Conservation (phyloP, 148 eudicot genomes). For the Chenopodium berlandieri region DNA sequence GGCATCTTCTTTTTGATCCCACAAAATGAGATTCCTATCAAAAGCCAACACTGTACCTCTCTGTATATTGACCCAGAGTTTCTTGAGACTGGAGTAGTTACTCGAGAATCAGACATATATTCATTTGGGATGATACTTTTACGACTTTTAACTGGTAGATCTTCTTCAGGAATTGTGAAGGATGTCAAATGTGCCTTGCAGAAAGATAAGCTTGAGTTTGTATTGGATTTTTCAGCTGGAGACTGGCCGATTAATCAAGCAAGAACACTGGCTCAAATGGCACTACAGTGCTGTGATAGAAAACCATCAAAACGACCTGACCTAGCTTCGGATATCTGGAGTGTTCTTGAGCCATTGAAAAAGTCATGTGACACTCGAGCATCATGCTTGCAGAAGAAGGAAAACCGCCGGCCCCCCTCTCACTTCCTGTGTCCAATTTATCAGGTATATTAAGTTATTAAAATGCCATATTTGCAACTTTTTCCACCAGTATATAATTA, state of each 20-base stretch:
- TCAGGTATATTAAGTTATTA: conserved; percentile 42
- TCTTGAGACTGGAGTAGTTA: conserved; percentile 50
- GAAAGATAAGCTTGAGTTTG: conserved; percentile 34
- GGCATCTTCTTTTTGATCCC: conserved; percentile 42
- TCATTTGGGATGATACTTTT: conserved; percentile 77
- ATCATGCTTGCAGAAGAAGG: conserved; percentile 38
- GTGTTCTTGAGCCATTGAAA: conserved; percentile 48
- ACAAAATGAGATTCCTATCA: conserved; percentile 23
- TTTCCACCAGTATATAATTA: not conserved
- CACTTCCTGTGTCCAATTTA: conserved; percentile 85
- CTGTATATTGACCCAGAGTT: conserved; percentile 67
- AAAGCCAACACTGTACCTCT: conserved; percentile 31
- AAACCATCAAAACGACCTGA: conserved; percentile 49
- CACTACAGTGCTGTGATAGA: conserved; percentile 63
- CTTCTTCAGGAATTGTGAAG: conserved; percentile 44
- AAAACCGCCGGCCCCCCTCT: conserved; percentile 49
- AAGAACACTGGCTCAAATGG: conserved; percentile 51
- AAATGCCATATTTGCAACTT: not conserved
- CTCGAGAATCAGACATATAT: conserved; percentile 65
- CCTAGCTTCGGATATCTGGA: conserved; percentile 58
- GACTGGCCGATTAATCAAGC: conserved; percentile 68
- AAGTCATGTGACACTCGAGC: conserved; percentile 29
- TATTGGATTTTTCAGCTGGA: conserved; percentile 75
- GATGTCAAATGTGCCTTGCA: conserved; percentile 61
- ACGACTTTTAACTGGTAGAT: conserved; percentile 63